Evolutionary conservation across 75 land plant species (phyloP), one percentile per base, ranked within the genome.

Genomic region (Pinus albicaulis): DNA sequence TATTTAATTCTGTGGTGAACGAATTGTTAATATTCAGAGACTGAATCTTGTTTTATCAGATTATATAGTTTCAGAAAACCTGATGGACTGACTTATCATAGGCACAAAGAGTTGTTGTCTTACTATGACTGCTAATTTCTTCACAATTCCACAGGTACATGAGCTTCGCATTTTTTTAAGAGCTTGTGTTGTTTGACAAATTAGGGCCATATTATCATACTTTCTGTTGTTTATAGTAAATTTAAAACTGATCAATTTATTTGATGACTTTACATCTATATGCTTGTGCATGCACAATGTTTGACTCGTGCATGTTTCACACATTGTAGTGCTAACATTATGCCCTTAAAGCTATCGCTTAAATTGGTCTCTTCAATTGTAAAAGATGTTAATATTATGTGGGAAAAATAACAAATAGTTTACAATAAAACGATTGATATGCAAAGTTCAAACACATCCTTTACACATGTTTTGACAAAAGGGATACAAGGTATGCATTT

Each of bases 61-160:
- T 96, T 68, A 86, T 96, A 64, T 96, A 96, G 77, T 79, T 94
- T 60, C 98, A 98, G 60, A 41, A 87, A 95, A 76, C 95, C 95
- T 72, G 98, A 92, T 83, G 98, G 99, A 3, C 98, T 98, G 63
- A 89, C 95, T 10, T 94, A 95, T 76, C 98, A 96, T 98, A 19
- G 95, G 95, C 22, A 75, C 90, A 7, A 92, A 88, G 60, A 94
- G 93, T 0, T 94, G 99, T 82, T 96, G 90, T 74, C 93, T 78
- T 78, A 80, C 90, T 36, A 83, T 89, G 55, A 87, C 87, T 26
- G 58, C 58, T 53, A 86, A 88, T 80, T 7, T 59, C 48, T 44
- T 80, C 22, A 79, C 71, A 36, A 65, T 56, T 48, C 31, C 81
- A 16, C 38, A 88, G 86, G 90, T 90, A 71, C 60, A 57, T 13